Base-by-base conservation (phyloP, 2,329 filamentous ascomycete species). In the Elsinoe necatrix region DNA sequence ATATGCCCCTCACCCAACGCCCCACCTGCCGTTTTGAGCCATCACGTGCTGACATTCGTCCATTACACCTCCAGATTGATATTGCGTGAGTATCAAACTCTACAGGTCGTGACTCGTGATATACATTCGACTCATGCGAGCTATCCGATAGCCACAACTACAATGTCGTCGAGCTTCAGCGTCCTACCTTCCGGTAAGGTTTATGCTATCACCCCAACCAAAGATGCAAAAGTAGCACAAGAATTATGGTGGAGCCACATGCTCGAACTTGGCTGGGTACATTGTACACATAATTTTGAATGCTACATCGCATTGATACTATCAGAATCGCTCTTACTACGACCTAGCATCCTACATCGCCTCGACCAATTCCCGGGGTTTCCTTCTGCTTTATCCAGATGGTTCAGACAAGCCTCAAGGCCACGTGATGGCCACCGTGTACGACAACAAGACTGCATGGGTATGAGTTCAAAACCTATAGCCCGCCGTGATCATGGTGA, bases 381-480 rank as follows among this genome's bases (percentile, higher is more conserved):
- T 68, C 64, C 62, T 72, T 11, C 54, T 72, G 25, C 35, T 69
- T 2, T 56, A 66, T n/a, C 62, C 65, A 12, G 62, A 66, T 29
- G 54, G 59, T 4, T 51, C 61, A 1, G 47, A 54, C 2, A 65
- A 64, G 14, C 62, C 68, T 0, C 61, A 68, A 57, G 71, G 69
- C 18, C 66, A 67, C 58, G 60, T 71, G 23, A 57, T 68, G 3
- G 63, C 66, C 2, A 63, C 70, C 34, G 61, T 64, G 20, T 71
- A 68, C 59, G 59, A 65, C 20, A 72, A 73, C 54, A 54, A 57
- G 29, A 71, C 69, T 1, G 70, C 65, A n/a, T 72, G 71, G 70
- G 60, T 72, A 18, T 42, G 52, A n/a, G n/a, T n/a, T n/a, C n/a
- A n/a, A n/a, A n/a, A n/a, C n/a, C n/a, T n/a, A n/a, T n/a, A n/a